phyloP scores from a whole-genome alignment of 768 basidiomycete species.

The Candolleomyces eurysporus region DNA sequence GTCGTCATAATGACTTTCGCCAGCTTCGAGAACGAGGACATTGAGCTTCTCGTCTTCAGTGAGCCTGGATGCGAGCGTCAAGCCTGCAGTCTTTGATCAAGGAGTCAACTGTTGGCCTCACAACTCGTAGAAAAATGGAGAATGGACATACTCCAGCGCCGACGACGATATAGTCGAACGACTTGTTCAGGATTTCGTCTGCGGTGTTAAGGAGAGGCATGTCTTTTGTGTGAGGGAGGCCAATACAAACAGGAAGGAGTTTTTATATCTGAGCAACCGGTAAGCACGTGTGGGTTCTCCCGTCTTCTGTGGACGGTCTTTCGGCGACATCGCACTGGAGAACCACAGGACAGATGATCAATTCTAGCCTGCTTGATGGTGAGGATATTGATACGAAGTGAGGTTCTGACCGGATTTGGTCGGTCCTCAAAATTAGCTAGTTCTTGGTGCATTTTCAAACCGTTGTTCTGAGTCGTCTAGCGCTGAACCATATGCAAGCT shows the following conservation, averaged over 20 bases:
- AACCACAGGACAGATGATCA: too few species aligned
- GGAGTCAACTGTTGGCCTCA: background rate
- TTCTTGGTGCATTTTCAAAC: too few species aligned
- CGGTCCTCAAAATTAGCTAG: too few species aligned
- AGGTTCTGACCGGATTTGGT: too few species aligned
- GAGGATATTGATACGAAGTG: too few species aligned
- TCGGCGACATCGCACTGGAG: too few species aligned
- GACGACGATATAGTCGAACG: conserved; percentile 30
- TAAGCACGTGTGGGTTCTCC: too few species aligned
- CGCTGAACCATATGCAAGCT: too few species aligned
- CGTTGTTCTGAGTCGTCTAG: too few species aligned
- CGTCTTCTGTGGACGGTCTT: too few species aligned
- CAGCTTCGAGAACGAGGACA: conserved; percentile 31
- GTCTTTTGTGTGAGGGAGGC: background rate
- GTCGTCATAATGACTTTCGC: conserved; percentile 30
- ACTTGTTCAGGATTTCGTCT: conserved; percentile 17
- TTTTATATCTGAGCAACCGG: background rate
- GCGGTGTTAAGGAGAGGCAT: conserved; percentile 5
- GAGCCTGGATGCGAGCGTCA: conserved; percentile 14
- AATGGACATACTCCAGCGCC: conserved; percentile 22
- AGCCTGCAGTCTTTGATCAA: conserved; percentile 11
- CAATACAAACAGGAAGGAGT: too few species aligned
- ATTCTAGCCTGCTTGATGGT: too few species aligned
- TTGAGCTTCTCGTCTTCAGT: conserved; percentile 11
- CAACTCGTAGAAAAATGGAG: background rate